Base-by-base conservation (phyloP, 163 green algal species). In the Chlamydomonas reinhardtii region DNA sequence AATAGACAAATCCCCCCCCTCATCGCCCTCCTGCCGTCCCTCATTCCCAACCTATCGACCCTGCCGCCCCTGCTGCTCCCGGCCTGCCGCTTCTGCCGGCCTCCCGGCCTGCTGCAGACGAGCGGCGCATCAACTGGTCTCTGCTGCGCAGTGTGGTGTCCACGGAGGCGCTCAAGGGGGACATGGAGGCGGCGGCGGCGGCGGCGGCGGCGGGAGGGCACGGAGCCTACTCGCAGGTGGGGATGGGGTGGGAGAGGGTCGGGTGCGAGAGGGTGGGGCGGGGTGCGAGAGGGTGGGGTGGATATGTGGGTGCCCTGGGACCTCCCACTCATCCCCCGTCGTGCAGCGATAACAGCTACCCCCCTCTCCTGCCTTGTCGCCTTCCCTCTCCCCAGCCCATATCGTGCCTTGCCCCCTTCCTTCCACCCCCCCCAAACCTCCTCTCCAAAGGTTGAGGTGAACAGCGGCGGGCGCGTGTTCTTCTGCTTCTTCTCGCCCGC, bases 401-500 rank as follows among this genome's bases (percentile, higher is more conserved):
- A n/a, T n/a, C n/a, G n/a, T n/a, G 4, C 43, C 22, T 6, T n/a
- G 69, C 69, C 11, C 32, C 69, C 27, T 6, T 2, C 69, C 34
- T 15, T 20, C 16, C 69, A 4, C 24, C 59, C 34, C 24, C 59
- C 16, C 77, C 19, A 27, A n/a, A 6, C 2, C 68, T 1, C 31
- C n/a, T 81, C 74, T n/a, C n/a, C n/a, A n/a, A 24, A 94, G 79
- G 27, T 97, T 22, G 94, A 97, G 70, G 90, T 97, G 54, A 96
- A 96, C 87, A 93, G 91, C 31, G 93, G 94, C 56, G 95, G 95
- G 17, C 77, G 88, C 0, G 95, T 97, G 2, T 94, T 96, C 76
- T 97, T 97, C 85, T 95, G 93, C 82, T 90, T 97, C 59, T 96
- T 97, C 87, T 65, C 85, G 25, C 76, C 87, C 59, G 35, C 65